Base-by-base conservation (phyloP, 345 rosid genomes). In the Rhizophora mangle region DNA sequence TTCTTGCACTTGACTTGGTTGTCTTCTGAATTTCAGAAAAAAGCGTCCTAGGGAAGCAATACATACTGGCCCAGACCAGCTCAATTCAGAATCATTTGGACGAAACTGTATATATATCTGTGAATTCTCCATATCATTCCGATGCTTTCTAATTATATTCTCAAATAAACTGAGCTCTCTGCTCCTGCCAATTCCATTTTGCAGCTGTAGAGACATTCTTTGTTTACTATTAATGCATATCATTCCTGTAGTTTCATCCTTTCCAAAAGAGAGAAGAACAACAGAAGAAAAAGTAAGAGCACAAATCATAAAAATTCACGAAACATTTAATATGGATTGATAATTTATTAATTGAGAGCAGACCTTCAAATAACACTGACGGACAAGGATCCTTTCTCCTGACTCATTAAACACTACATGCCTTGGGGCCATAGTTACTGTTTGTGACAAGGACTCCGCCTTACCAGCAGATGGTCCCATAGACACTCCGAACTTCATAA, bases 11-110 rank as follows among this genome's bases (percentile, higher is more conserved):
- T 82, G 92, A 82, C 79, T 77, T 53, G 85, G 68, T 60, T 80
- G 86, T 64, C 82, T 89, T 74, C 87, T 83, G 73, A 89, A 93
- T 82, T 91, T 93, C 66, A 93, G 80, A 80, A 86, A 91, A 78
- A 93, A 93, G 57, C 89, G 74, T 60, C 98, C 97, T 31, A 93
- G 80, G 31, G 98, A 93, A 68, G 90, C 82, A 76, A 89, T 87
- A 82, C 97, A 89, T 61, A 91, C 82, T 70, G 98, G 98, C 27
- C 98, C 98, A 26, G 98, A 93, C 98, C 96, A 93, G 72, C 83
- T 74, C 66, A 80, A 71, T 52, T 82, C 82, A 73, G 89, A 78
- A 49, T 84, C 86, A 80, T 81, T 74, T 74, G 82, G 73, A 64
- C 53, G 89, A 76, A 91, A 91, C 83, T 91, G 97, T 72, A 91